Percentiles rank a stretch among this genome's conserved stretches.
Evolutionary conservation across 2,329 filamentous ascomycete species (phyloP).

Genomic region (Lithohypha guttulata): DNA sequence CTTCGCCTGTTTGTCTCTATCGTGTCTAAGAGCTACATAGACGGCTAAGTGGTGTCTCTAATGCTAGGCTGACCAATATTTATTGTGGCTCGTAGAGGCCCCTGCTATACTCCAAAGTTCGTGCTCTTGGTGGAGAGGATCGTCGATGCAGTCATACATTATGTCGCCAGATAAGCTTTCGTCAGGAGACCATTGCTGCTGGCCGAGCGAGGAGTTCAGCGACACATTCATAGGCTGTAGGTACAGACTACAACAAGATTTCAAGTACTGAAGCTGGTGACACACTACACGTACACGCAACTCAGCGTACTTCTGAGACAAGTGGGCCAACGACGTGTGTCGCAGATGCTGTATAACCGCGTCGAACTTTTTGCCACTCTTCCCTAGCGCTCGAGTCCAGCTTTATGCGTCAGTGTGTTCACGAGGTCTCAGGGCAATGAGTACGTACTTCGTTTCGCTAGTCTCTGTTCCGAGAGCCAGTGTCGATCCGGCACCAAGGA

Average conservation of each 20-base stretch:
- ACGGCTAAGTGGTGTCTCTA: too few species aligned
- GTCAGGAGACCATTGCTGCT: neutral
- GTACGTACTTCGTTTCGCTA: constrained; percentile 1
- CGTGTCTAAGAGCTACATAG: too few species aligned
- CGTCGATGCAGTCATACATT: constrained; percentile 1
- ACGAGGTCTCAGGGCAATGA: neutral
- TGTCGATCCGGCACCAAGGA: constrained; percentile 1
- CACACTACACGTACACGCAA: neutral
- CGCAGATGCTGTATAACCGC: neutral
- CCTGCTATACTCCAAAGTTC: too few species aligned
- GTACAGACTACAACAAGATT: neutral
- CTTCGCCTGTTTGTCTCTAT: too few species aligned
- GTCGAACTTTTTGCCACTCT: neutral
- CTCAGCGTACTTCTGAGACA: neutral
- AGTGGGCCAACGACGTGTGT: neutral
- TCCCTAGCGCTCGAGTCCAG: constrained; percentile 1
- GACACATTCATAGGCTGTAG: neutral
- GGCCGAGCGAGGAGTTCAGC: neutral
- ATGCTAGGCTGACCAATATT: too few species aligned
- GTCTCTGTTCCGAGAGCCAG: neutral
- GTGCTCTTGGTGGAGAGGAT: too few species aligned
- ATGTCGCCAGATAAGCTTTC: neutral
- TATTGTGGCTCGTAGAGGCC: too few species aligned
- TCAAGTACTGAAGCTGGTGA: neutral
- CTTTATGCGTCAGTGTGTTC: neutral